A percentile compares a stretch with the other conserved stretches of the same genome.
Conservation (phyloP, 2,329 filamentous ascomycete genomes). For the Fusarium anthophilum region DNA sequence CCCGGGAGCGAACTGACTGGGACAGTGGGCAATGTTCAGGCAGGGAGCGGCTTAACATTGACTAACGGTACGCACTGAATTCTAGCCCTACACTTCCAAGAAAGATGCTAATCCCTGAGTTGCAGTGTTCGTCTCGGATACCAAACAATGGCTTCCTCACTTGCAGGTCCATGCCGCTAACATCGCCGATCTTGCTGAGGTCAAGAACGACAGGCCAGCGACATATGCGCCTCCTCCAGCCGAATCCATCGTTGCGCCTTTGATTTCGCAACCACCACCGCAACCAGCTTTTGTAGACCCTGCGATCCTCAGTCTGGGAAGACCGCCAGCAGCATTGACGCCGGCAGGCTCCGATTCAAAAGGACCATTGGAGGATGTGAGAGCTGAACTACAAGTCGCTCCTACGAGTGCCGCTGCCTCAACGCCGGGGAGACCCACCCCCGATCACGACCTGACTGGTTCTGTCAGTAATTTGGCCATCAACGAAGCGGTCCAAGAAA, state of each 20-base stretch:
- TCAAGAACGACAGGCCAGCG: constrained; percentile 46
- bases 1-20: constrained; percentile 73
- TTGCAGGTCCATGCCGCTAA: constrained; percentile 59
- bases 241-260: constrained; percentile 40
- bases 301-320: constrained; percentile 78
- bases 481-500: constrained; percentile 22
- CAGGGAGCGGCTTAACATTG: constrained; percentile 74
- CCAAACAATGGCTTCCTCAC: constrained; percentile 53
- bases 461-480: constrained; percentile 43
- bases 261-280: constrained; percentile 41
- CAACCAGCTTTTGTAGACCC: constrained; percentile 75
- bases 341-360: constrained; percentile 37
- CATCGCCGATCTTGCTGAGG: constrained; percentile 57
- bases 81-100: not conserved
- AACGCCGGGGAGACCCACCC: constrained; percentile 26
- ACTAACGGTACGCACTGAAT: constrained; percentile 69
- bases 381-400: constrained; percentile 24
- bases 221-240: constrained; percentile 40
- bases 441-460: constrained; percentile 40
- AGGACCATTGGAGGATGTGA: constrained; percentile 14
- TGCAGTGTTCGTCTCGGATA: constrained; percentile 52
- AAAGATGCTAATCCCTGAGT: constrained; percentile 8
- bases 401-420: constrained; percentile 17
- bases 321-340: constrained; percentile 49
- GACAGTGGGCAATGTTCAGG: constrained; percentile 72